These are phyloP conservation scores for Candida sphagnicola DNA, from an alignment of 805 yeast species.

Conservation along the genomic window DNA sequence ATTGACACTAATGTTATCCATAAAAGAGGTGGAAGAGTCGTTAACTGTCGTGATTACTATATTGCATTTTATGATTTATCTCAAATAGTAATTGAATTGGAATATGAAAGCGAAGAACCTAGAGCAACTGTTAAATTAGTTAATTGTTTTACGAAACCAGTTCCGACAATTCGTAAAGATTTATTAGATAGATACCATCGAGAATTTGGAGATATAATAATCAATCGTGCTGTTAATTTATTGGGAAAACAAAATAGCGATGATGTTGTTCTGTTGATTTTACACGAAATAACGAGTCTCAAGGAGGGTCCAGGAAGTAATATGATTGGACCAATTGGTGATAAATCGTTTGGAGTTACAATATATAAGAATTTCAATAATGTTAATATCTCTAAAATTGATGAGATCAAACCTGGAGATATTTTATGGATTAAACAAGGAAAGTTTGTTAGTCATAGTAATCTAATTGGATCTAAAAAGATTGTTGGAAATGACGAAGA, in stretches of 20 bases:
- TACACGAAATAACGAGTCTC: constrained; percentile 8
- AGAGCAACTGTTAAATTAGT: constrained; percentile 39
- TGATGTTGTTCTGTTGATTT: constrained; percentile 21
- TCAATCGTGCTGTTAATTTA: constrained; percentile 26
- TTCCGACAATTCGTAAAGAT: constrained; percentile 46
- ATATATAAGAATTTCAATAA: constrained; percentile 51
- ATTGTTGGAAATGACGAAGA: constrained; percentile 41
- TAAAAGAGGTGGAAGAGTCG: constrained; percentile 54
- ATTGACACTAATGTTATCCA: constrained; percentile 52
- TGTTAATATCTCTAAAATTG: constrained; percentile 43
- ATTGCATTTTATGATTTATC: constrained; percentile 71
- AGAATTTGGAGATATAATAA: constrained; percentile 49
- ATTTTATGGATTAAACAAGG: constrained; percentile 73
- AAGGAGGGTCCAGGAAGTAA: constrained; percentile 6
- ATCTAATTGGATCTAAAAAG: constrained; percentile 30
- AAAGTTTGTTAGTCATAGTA: constrained; percentile 66
- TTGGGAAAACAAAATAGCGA: constrained; percentile 28
- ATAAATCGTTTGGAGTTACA: constrained; percentile 68
- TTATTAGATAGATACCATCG: constrained; percentile 47
- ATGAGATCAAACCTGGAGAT: constrained; percentile 80
- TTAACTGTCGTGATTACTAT: constrained; percentile 61
- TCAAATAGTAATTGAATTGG: constrained; percentile 56
- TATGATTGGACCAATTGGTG: constrained; percentile 50
- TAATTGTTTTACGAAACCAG: constrained; percentile 25
- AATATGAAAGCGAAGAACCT: constrained; percentile 55